Base-by-base conservation (phyloP, 2,329 filamentous ascomycete genomes). In the Aspergillus arachidicola region DNA sequence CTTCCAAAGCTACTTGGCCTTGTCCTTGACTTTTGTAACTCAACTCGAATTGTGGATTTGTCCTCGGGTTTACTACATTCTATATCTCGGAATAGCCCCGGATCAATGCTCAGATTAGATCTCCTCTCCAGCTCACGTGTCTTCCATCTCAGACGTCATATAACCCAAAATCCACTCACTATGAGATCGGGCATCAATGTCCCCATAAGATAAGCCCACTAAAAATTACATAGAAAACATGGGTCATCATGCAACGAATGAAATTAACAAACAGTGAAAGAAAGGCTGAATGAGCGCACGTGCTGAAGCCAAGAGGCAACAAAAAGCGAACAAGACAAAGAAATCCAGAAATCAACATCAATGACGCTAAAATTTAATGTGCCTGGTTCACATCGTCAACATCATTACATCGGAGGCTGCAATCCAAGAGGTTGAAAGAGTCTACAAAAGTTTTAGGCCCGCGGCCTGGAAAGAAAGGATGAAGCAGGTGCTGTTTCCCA, bases 391-490 rank as follows among this genome's bases (percentile, higher is more conserved):
- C 62, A 76, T 84, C 82, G 78, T 85, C 77, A 81, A 80, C 78
- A 76, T 85, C 81, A 79, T 84, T 80, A 83, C 76, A 77, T 74
- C 73, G 76, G 75, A 69, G 73, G 73, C 70, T 66, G 77, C 71
- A 75, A 78, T 71, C 69, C 73, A 69, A 69, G 64, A 63, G 58
- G 46, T 60, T 63, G 59, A 57, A 45, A 62, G 62, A 64, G 61
- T 69, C 61, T 70, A 69, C 68, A 61, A 36, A 41, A 38, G 9
- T 46, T 46, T 63, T 54, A 36, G 57, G 58, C 45, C 57, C 50
- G 45, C 36, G 58, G 48, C 45, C 34, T 43, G 32, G 36, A 61
- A 53, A 46, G 41, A 3, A 51, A 65, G 43, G 59, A 58, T 23
- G 64, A 66, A 61, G 57, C 55, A 63, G 34, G 56, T 28, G 28